Conservation (phyloP, 495 filamentous ascomycete species). For the Geopyxis carbonaria region DNA sequence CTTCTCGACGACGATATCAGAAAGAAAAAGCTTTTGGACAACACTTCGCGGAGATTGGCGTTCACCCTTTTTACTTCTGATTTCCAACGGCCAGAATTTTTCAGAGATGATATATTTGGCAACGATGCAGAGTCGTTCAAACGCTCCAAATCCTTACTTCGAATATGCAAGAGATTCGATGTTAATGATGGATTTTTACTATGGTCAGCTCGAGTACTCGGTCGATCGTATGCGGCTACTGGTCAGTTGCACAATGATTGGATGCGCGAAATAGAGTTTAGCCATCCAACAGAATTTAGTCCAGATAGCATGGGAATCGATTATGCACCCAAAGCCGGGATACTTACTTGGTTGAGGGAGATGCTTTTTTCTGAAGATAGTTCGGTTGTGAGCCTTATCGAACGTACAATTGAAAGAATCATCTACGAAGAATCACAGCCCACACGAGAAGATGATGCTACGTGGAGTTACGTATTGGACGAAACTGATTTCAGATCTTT, state of each 20-base stretch:
- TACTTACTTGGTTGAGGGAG: constrained; percentile 48
- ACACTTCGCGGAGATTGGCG: constrained; percentile 48
- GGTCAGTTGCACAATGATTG: constrained; percentile 44
- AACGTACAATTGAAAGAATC: constrained; percentile 57
- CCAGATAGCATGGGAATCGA: constrained; percentile 29
- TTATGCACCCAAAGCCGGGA: constrained; percentile 34
- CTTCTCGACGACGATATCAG: constrained; percentile 55
- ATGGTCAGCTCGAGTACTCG: constrained; percentile 74
- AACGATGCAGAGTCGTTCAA: constrained; percentile 41
- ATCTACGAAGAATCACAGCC: constrained; percentile 26
- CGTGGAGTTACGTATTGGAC: no score
- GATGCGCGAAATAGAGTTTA: constrained; percentile 39
- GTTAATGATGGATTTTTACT: constrained; percentile 52
- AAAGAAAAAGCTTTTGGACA: constrained; percentile 42
- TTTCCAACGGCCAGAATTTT: constrained; percentile 42
- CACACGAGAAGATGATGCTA: constrained; percentile 7
- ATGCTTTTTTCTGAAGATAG: constrained; percentile 48
- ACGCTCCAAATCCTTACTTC: constrained; percentile 51
- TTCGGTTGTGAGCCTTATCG: constrained; percentile 52
- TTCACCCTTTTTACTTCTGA: constrained; percentile 55
- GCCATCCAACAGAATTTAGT: constrained; percentile 31
- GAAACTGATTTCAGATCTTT: no score
- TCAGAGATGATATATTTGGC: constrained; percentile 43
- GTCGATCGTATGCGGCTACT: constrained; percentile 63
- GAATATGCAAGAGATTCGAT: constrained; percentile 45